These are phyloP conservation scores for Neltuma alba DNA, from an alignment of 306 rosid genomes.

Conservation along the genomic window DNA sequence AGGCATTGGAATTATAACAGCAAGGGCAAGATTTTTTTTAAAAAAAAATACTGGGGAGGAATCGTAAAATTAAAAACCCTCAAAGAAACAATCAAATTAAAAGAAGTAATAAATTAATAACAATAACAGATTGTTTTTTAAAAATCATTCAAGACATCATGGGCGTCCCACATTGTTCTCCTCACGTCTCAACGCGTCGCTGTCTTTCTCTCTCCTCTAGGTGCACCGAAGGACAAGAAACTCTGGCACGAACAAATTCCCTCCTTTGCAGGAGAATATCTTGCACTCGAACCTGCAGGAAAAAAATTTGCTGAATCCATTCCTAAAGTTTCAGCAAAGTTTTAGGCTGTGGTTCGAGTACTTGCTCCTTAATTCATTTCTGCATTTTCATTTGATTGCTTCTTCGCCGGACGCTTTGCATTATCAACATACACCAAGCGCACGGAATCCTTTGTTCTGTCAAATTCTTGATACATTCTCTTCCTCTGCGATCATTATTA, in stretches of 20 bases:
- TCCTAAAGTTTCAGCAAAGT: slow-evolving; percentile 15
- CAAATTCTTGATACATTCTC: not conserved
- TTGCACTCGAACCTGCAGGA: slow-evolving; percentile 33
- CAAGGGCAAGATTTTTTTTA: slow-evolving; percentile 21
- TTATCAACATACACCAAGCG: not conserved
- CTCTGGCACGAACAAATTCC: slow-evolving; percentile 36
- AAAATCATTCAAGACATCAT: slow-evolving; percentile 13
- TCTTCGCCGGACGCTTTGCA: not conserved
- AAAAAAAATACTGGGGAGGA: not conserved
- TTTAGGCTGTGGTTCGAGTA: slow-evolving; percentile 30
- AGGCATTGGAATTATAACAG: not conserved
- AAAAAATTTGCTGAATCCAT: not conserved
- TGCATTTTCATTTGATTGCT: not conserved
- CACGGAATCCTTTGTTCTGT: not conserved
- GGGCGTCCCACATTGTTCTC: slow-evolving; percentile 54
- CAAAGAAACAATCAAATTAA: slow-evolving; percentile 10
- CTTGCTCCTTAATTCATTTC: not conserved
- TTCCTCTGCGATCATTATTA: not conserved
- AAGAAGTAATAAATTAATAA: not conserved
- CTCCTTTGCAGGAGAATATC: slow-evolving; percentile 24
- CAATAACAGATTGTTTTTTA: too few species aligned
- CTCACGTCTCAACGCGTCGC: slow-evolving; percentile 47
- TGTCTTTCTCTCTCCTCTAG: slow-evolving; percentile 51
- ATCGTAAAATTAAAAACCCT: not conserved
- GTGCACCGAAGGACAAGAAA: slow-evolving; percentile 41